Evolutionary conservation across 176 grass and related monocot species (phyloP).

Genomic region (Zoysia japonica): DNA sequence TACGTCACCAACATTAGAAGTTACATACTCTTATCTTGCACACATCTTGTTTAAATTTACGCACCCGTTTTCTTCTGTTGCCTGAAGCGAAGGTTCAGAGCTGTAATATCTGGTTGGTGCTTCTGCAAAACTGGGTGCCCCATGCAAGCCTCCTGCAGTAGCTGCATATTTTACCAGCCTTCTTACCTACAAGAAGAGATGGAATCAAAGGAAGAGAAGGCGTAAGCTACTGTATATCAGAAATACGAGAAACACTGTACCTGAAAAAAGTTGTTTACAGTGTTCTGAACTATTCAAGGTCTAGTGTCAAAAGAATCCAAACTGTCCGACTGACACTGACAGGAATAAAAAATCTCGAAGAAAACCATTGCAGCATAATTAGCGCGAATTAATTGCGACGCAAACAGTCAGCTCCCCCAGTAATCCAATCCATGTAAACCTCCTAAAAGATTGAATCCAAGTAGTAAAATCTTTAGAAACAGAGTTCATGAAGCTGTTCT

Average conservation of each 20-base stretch:
- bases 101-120: constrained; percentile 58
- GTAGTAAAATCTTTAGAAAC: neutral
- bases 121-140: constrained; percentile 31
- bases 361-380: neutral
- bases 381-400: neutral
- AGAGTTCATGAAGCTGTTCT: neutral
- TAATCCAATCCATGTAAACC: neutral
- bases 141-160: constrained; percentile 35
- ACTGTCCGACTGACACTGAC: neutral
- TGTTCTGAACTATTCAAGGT: neutral
- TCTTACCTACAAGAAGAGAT: constrained; percentile 34
- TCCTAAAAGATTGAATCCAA: too few relatives aligned
- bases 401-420: neutral
- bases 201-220: neutral
- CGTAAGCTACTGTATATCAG: neutral
- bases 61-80: constrained; percentile 68
- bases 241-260: neutral
- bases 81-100: constrained; percentile 58
- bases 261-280: neutral
- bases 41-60: constrained; percentile 1
- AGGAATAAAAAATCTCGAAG: neutral
- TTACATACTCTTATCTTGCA: neutral
- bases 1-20: constrained; percentile 1
- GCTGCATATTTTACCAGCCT: constrained; percentile 46
- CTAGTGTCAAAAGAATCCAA: neutral